phyloP scores from a whole-genome alignment of 768 basidiomycete species.

The Mycena albidolilacea region DNA sequence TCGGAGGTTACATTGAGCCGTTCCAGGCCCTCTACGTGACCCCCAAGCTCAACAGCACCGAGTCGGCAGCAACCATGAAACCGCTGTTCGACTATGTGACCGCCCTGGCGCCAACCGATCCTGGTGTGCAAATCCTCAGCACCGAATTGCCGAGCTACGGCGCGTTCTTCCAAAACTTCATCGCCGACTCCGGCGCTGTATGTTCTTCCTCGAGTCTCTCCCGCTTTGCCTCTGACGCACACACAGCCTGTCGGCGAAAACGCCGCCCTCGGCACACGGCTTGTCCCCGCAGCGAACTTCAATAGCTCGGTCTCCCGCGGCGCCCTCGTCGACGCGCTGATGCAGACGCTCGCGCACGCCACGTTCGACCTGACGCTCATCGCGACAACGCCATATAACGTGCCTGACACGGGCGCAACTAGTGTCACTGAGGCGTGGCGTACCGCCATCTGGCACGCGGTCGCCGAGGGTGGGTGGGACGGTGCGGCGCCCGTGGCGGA shows the following conservation, averaged over 20 bases:
- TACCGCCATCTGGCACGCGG: constrained; percentile 46
- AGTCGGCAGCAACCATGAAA: constrained; percentile 48
- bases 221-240: background rate
- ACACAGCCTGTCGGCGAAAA: constrained; percentile 43
- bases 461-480: constrained; percentile 45
- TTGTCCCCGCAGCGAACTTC: constrained; percentile 46
- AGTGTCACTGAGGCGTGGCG: constrained; percentile 49
- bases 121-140: constrained; percentile 38
- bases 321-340: constrained; percentile 41
- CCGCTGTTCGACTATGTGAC: constrained; percentile 42
- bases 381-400: constrained; percentile 42
- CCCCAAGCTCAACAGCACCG: constrained; percentile 45
- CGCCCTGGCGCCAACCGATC: constrained; percentile 30
- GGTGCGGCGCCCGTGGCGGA: constrained; percentile 42
- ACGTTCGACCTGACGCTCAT: constrained; percentile 41
- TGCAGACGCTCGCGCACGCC: constrained; percentile 38
- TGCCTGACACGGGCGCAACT: constrained; percentile 42
- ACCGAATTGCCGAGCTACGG: constrained; percentile 45
- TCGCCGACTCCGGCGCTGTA: constrained; percentile 44
- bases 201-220: constrained; percentile 18
- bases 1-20: constrained; percentile 51
- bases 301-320: constrained; percentile 31
- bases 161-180: constrained; percentile 44
- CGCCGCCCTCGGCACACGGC: constrained; percentile 44
- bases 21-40: constrained; percentile 48